phyloP scores from a whole-genome alignment of 1,284 basidiomycete genomes.

The Moniliophthora roreri region DNA sequence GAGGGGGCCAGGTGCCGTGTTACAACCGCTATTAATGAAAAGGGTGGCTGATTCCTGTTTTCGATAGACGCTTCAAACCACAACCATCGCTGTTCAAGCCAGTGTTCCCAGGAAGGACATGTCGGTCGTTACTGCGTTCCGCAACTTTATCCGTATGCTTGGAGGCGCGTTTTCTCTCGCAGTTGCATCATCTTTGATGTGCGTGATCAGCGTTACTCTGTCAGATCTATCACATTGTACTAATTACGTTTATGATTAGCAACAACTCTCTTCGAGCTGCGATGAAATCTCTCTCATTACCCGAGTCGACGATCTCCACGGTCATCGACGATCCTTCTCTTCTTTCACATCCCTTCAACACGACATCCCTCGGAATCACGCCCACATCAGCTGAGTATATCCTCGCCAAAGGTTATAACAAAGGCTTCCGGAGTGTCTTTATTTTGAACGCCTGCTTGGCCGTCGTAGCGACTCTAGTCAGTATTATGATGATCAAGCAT shows the following conservation, averaged over 20 bases:
- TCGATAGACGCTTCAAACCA: conserved; percentile 56
- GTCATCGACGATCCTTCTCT: conserved; percentile 52
- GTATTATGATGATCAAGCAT: conserved; percentile 57
- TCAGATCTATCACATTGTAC: neutral
- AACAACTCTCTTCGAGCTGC: conserved; percentile 53
- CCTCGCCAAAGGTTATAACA: conserved; percentile 50
- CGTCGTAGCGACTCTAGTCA: conserved; percentile 46
- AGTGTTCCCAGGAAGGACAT: conserved; percentile 66
- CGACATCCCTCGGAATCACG: conserved; percentile 37
- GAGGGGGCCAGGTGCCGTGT: conserved; percentile 58
- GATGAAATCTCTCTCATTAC: conserved; percentile 37
- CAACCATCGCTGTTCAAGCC: conserved; percentile 69
- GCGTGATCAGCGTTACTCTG: conserved; percentile 14
- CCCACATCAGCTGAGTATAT: conserved; percentile 37
- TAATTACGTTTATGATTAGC: conserved; percentile 27
- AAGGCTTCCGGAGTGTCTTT: conserved; percentile 59
- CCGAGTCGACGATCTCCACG: conserved; percentile 32
- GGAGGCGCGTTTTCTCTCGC: conserved; percentile 66
- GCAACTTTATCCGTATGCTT: conserved; percentile 66
- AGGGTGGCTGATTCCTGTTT: neutral
- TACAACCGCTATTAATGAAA: neutral
- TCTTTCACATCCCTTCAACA: conserved; percentile 31
- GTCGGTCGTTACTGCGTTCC: conserved; percentile 69
- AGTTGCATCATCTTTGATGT: conserved; percentile 59
- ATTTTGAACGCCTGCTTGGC: conserved; percentile 51